These are phyloP conservation scores for Aureobasidium melanogenum DNA, from an alignment of 2,329 filamentous ascomycete species.

Conservation along the genomic window DNA sequence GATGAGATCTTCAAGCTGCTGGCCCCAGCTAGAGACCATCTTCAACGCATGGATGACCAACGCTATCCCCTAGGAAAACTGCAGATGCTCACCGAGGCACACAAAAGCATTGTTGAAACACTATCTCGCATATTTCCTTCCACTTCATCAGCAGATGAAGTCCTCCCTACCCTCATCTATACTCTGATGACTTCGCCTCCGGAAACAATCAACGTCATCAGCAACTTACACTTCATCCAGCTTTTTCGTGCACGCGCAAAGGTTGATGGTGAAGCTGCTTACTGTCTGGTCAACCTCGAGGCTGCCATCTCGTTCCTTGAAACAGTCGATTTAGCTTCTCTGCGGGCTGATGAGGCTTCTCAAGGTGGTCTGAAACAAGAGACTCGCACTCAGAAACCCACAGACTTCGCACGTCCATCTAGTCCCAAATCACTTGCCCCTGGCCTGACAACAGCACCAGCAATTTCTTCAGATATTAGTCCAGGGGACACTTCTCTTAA, in stretches of 20 bases:
- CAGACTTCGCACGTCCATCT: constrained; percentile 29
- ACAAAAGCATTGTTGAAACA: constrained; percentile 92
- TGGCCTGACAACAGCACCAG: constrained; percentile 20
- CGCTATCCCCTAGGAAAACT: constrained; percentile 87
- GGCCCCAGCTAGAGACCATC: constrained; percentile 55
- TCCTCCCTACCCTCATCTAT: constrained; percentile 94
- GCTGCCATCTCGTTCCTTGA: constrained; percentile 90
- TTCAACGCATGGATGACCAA: constrained; percentile 76
- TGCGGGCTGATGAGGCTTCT: constrained; percentile 69
- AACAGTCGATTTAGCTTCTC: constrained; percentile 84
- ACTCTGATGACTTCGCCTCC: constrained; percentile 85
- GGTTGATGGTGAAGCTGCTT: constrained; percentile 87
- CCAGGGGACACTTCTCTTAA: constrained; percentile 5
- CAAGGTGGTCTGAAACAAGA: constrained; percentile 47
- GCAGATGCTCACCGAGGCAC: constrained; percentile 75
- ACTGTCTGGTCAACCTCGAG: constrained; percentile 92
- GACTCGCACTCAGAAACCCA: constrained; percentile 16
- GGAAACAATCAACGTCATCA: constrained; percentile 79
- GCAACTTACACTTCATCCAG: constrained; percentile 92
- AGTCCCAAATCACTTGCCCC: constrained; percentile 25
- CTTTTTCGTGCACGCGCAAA: constrained; percentile 78
- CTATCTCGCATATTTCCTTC: constrained; percentile 57
- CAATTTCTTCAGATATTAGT: constrained; percentile 9
- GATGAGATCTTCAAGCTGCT: constrained; percentile 66
- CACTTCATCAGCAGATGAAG: constrained; percentile 87